Conservation (phyloP, 106 monocot genomes). For the Apostasia ramifera region DNA sequence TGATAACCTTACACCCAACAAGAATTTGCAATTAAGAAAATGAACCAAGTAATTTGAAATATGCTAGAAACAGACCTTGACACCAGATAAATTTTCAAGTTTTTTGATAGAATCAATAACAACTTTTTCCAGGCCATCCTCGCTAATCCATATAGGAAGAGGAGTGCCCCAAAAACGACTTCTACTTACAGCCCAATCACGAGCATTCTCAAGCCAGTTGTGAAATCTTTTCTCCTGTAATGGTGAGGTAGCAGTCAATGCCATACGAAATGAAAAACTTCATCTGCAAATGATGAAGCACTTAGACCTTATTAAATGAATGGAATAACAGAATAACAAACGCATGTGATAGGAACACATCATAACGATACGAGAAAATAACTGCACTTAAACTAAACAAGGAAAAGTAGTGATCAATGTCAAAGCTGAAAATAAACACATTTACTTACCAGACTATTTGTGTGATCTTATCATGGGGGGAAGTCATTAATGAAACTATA, state of each 20-base stretch:
- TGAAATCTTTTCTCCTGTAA: slow-evolving; percentile 91
- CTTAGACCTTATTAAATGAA: not conserved
- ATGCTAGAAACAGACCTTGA: slow-evolving; percentile 39
- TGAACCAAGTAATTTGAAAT: not conserved
- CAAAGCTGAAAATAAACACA: no score
- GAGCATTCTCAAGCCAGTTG: slow-evolving; percentile 98
- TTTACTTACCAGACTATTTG: no score
- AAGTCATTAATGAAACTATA: no score
- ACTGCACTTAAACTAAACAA: no score
- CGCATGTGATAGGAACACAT: not conserved
- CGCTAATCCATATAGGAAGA: slow-evolving; percentile 89
- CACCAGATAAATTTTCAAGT: slow-evolving; percentile 84
- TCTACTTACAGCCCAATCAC: slow-evolving; percentile 96
- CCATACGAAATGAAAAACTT: not conserved
- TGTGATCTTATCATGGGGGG: no score
- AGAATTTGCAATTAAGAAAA: not conserved
- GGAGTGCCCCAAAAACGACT: slow-evolving; percentile 99
- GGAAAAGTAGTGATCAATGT: no score
- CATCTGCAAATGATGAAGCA: not conserved
- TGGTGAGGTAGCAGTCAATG: not conserved
- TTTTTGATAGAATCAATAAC: slow-evolving; percentile 86
- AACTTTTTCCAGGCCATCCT: slow-evolving; percentile 76
- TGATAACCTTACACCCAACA: not conserved
- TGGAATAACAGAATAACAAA: not conserved
- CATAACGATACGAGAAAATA: no score